Evolutionary conservation across 371 early-diverging fungal species (phyloP).

Genomic region (Mycotypha africana): DNA sequence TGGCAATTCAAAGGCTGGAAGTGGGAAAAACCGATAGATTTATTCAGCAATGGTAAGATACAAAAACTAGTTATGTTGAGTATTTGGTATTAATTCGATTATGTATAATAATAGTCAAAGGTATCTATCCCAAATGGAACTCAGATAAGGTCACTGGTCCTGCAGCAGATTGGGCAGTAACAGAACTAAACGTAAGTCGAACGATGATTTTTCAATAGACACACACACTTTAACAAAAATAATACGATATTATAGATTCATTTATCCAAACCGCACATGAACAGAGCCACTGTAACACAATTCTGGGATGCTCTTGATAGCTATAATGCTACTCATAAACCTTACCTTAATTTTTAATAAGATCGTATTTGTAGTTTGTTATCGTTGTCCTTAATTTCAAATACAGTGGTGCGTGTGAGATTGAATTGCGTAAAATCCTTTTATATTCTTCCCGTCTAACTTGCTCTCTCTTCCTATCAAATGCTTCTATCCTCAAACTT

Average conservation of each 20-base stretch:
- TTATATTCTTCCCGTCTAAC: background rate
- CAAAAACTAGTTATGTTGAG: background rate
- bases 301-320: slow-evolving; percentile 74
- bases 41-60: slow-evolving; percentile 68
- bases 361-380: background rate
- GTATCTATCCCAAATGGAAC: slow-evolving; percentile 75
- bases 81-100: background rate
- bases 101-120: slow-evolving; percentile 46
- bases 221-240: background rate
- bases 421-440: too few species aligned
- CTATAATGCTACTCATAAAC: slow-evolving; percentile 56
- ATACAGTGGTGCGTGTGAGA: too few species aligned
- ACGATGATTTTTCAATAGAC: too few species aligned
- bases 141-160: slow-evolving; percentile 62
- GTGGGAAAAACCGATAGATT: slow-evolving; percentile 74
- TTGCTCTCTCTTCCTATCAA: too few species aligned
- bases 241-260: slow-evolving; percentile 51
- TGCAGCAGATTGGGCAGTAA: slow-evolving; percentile 70
- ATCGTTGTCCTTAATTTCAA: background rate
- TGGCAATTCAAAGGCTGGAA: slow-evolving; percentile 96
- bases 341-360: slow-evolving; percentile 46
- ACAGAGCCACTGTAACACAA: slow-evolving; percentile 68
- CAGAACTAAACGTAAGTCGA: slow-evolving; percentile 56
- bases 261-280: slow-evolving; percentile 68
- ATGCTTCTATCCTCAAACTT: too few species aligned